Evolutionary conservation across 257 asterid species (phyloP), one percentile per base, ranked within the genome.

Genomic region (Scutellaria barbata): DNA sequence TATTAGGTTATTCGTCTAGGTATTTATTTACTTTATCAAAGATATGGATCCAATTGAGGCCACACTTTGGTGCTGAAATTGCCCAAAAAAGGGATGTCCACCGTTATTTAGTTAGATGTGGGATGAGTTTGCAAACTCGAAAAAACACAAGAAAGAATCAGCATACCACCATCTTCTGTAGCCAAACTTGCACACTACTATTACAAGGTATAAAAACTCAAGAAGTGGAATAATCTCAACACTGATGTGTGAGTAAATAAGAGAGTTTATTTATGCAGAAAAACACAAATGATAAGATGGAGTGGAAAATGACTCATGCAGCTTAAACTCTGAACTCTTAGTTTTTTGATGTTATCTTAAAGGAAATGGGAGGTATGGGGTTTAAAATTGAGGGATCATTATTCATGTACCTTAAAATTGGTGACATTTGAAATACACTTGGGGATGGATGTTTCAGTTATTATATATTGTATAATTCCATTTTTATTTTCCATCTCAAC

Each of bases 41-140:
- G 56, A 55, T 40, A 33, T 60, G 59, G 14, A 59, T 25, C 3
- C 56, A 48, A 40, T 52, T 72, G 57, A 52, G 57, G 39, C 67
- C 68, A 45, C 63, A 55, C 46, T 62, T 68, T 54, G 63, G 30
- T 41, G 22, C 63, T 20, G 66, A 10, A 63, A 46, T 65, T 6
- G 20, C 60, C 39, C 25, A 41, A 42, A 55, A 63, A 22, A 12
- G 41, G 55, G 68, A 64, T 45, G 33, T 45, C 56, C 14, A 13
- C 70, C 25, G 6, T 11, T 22, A 64, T 48, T 5, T 64, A 25
- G n/a, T 46, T 45, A 20, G 22, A 45, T 64, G 22, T 22, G 25
- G 14, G 5, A 46, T 42, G 40, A 51, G 56, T 56, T 46, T 41
- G 39, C 42, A 18, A 16, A 63, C 56, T 22, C n/a, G 40, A 30